Base-by-base conservation (phyloP, 306 rosid genomes). In the Corylus americana region DNA sequence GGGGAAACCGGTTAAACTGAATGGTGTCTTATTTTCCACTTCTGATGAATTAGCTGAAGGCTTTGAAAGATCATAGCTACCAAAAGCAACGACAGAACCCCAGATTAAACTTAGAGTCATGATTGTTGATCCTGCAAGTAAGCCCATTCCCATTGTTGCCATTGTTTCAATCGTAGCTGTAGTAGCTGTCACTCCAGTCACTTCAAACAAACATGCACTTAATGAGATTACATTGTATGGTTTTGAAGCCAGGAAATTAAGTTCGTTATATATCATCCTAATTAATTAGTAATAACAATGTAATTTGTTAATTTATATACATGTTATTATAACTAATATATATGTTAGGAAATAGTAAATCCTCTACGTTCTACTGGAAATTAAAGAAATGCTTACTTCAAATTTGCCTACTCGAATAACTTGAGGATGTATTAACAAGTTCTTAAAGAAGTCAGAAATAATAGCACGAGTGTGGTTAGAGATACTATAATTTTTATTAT, bases 21-120 rank as follows among this genome's bases (percentile, higher is more conserved):
- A 85, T 44, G 42, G 78, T 49, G 57, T 78, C 69, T 25, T 45
- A 64, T 35, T 37, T 59, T 44, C 73, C 50, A 16, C 50, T 2
- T 77, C 59, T 8, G 72, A 64, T 37, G 87, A 70, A 55, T 11
- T 17, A 58, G 66, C 55, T 13, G 79, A 66, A 64, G 83, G 25
- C 22, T 50, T 49, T 0, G 86, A 82, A 45, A 82, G 78, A 71
- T 85, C 86, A 44, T 27, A 55, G 79, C 81, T 76, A 25, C 86
- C 88, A 35, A 85, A 79, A 71, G 79, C 77, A 76, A 82, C 49
- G 67, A 82, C 79, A 37, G 77, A 82, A 1, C 82, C 88, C 84
- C 88, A 82, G 8, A 79, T 42, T 29, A 85, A 45, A 25, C 84
- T 82, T n/a, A 85, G 88, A 57, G 62, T 29, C 78, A 79, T 75